A percentile compares a stretch with the other conserved stretches of the same genome.
These are phyloP conservation scores for Trypanosoma lewisi DNA, from an alignment of 208 protist species.

Conservation along the genomic window DNA sequence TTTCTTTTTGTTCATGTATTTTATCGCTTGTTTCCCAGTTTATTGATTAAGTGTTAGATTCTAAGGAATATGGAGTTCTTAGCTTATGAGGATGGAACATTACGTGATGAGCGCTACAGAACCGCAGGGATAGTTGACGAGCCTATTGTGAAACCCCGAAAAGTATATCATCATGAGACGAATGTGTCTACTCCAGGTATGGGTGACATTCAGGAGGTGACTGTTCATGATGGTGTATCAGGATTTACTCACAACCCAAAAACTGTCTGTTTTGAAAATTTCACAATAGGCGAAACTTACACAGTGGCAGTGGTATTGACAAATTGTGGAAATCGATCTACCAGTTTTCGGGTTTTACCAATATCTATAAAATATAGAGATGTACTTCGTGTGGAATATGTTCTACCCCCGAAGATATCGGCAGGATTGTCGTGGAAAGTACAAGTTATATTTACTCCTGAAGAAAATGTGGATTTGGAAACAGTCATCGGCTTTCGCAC, in stretches of 20 bases:
- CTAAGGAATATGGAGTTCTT: conserved; percentile 54
- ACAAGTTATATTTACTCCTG: conserved; percentile 59
- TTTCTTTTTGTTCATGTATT: conserved; percentile 13
- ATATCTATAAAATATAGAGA: conserved; percentile 62
- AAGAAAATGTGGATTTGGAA: conserved; percentile 57
- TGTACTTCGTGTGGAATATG: conserved; percentile 57
- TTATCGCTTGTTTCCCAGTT: conserved; percentile 14
- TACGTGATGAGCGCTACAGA: conserved; percentile 56
- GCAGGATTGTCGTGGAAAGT: conserved; percentile 77
- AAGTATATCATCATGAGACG: conserved; percentile 8
- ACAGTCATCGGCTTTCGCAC: conserved; percentile 59
- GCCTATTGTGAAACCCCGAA: conserved; percentile 3
- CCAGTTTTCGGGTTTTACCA: conserved; percentile 72
- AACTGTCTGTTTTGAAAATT: conserved; percentile 71
- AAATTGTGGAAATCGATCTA: conserved; percentile 72
- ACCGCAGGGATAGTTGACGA: conserved; percentile 24
- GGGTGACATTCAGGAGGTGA: neutral
- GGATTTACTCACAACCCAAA: conserved; percentile 28
- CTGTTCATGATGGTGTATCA: neutral
- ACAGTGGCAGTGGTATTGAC: conserved; percentile 54
- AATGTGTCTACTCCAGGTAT: neutral
- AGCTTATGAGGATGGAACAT: conserved; percentile 54
- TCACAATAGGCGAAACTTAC: conserved; percentile 75
- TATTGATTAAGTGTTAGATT: conserved; percentile 10
- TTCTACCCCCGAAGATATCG: conserved; percentile 67